These are phyloP conservation scores for Knoxia roxburghii DNA, from an alignment of 257 asterid genomes.

Conservation along the genomic window DNA sequence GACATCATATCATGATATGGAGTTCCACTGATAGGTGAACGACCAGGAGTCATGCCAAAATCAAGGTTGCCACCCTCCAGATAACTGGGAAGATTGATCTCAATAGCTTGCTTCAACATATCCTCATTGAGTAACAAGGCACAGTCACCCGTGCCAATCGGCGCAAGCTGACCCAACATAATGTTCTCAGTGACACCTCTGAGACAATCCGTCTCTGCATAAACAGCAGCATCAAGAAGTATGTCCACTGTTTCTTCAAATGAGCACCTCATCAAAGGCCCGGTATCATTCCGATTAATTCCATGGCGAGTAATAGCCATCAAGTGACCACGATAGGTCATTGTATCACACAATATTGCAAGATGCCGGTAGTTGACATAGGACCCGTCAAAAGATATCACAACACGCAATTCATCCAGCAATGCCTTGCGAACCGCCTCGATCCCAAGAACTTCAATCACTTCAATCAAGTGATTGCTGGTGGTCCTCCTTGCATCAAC, in stretches of 20 bases:
- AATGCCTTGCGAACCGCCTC: constrained; percentile 93
- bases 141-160: constrained; percentile 97
- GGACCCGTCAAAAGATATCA: constrained; percentile 96
- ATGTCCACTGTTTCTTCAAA: constrained; percentile 97
- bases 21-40: constrained; percentile 82
- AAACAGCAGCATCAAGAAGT: constrained; percentile 97
- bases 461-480: constrained; percentile 95
- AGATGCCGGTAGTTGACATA: constrained; percentile 91
- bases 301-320: constrained; percentile 99
- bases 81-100: constrained; percentile 85
- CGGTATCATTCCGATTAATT: constrained; percentile 89
- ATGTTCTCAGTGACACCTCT: constrained; percentile 97
- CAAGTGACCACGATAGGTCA: constrained; percentile 99
- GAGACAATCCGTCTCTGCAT: constrained; percentile 75
- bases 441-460: constrained; percentile 93
- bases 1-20: constrained; percentile 97
- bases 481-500: constrained; percentile 89
- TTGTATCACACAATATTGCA: constrained; percentile 95
- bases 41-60: constrained; percentile 91
- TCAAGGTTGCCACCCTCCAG: constrained; percentile 80
- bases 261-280: constrained; percentile 99
- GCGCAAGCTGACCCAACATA: constrained; percentile 98
- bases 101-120: constrained; percentile 92
- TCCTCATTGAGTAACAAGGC: constrained; percentile 74
- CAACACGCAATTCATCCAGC: constrained; percentile 95